Base-by-base conservation (phyloP, 78 protist genomes). In the Mantamonas sphyraenae region DNA sequence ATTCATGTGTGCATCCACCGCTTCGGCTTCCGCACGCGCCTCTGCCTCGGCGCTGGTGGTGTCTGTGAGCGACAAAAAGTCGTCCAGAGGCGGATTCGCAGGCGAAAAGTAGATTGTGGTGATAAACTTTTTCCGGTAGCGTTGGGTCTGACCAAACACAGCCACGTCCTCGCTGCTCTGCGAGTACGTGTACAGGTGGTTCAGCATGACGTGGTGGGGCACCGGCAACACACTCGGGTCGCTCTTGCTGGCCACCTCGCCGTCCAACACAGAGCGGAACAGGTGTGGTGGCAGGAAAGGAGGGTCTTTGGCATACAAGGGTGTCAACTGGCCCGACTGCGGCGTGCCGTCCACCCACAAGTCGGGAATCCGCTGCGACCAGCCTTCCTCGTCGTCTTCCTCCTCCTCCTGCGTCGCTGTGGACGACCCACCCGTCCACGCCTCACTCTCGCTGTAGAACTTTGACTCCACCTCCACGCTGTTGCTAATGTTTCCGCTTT, bases 201-300 rank as follows among this genome's bases (percentile, higher is more conserved):
- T 84, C 34, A 93, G 51, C 85, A 87, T 88, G 35, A 86, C 94
- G 72, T 86, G 93, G 66, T 87, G 85, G 28, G 97, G 97, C 34
- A 84, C 47, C 20, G 95, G 95, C 33, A 93, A 86, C 42, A 79
- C 69, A 20, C 87, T 71, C n/a, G 97, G 93, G 47, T 92, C 87
- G 26, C 28, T 77, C 26, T 68, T 68, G 12, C 72, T 71, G 35
- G 82, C 77, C 50, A 80, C 87, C 47, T 75, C 83, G 8, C 80
- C 70, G 74, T 90, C 85, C 38, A 90, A 70, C 3, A 83, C 39
- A n/a, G 81, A 82, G 57, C 82, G 69, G 61, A 83, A 35, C 57
- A 92, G 78, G 63, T 92, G 93, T 14, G 96, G 91, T 26, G 96
- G 96, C 37, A 92, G 60, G 39, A 79, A 63, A 3, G 92, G 92